Evolutionary conservation across 1,284 basidiomycete species (phyloP), one percentile per base, ranked within the genome.

Genomic region (Cryptococcus wingfieldii): DNA sequence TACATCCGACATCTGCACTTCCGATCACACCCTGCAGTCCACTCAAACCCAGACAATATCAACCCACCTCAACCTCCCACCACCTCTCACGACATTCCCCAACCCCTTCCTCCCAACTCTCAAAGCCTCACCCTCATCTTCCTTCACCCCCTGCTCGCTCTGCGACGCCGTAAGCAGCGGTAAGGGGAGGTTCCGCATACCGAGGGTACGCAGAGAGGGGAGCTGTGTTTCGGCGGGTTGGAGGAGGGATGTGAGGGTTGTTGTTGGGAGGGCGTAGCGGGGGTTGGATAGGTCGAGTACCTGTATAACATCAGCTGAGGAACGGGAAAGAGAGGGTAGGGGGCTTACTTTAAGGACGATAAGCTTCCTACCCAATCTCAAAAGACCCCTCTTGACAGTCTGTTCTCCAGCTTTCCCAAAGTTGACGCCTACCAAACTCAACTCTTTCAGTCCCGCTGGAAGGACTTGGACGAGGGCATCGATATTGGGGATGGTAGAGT

Each of bases 261-360:
- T 37, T 1, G 44, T 10, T 2, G 54, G 39, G 3, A 66, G 47
- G 4, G 56, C 49, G 13, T 49, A 53, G 4, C 62, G 62, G 3
- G 60, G 58, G 46, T 58, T 54, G 2, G 69, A 71, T 7, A 73
- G 39, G 50, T 71, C 71, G 4, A 73, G 60, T 13, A 60, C 62
- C 71, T 71, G 16, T 7, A 12, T 9, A 13, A 38, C 9, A 41
- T 28, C 10, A 50, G 25, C 48, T 47, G 28, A 44, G 19, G 0
- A 4, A 8, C 14, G 18, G 23, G 8, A 16, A 23, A 12, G 2
- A 45, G 18, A 31, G 38, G 23, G 43, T 13, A 9, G 7, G 47
- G 0, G 8, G 49, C 68, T 47, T 50, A 73, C 71, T 51, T 56
- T 58, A 7, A 73, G 50, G 4, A 73, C 67, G 10, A 69, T 64